Evolutionary conservation across 805 yeast genomes (phyloP), one percentile per base, ranked within the genome.

Genomic region (Kuraishia cidri): DNA sequence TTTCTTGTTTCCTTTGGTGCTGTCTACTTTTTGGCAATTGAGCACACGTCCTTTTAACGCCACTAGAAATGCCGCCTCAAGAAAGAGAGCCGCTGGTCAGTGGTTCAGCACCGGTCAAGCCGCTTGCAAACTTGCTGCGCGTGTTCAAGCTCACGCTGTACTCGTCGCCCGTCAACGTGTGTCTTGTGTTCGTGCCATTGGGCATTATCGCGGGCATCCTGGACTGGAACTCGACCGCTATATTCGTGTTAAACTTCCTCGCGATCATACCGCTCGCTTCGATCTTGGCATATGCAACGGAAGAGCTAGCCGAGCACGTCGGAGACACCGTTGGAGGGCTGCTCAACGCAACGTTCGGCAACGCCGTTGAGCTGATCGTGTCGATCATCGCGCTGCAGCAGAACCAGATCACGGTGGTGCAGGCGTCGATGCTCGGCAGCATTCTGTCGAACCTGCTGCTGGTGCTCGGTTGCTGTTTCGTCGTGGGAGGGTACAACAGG

Each of bases 391-490:
- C 98, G 1, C 66, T 92, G 47, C 66, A 61, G 44, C 80, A 83
- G 28, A 83, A 85, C 44, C 97, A 92, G 58, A 76, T 92, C 32
- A 71, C 95, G 41, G 88, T 92, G 48, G 97, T 92, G 19, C 97
- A 92, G 59, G 95, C 97, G 2, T 83, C 95, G 14, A 90, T 92
- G 97, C 70, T 92, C 37, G 98, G 98, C 21, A 81, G 94, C 33
- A 84, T 92, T 39, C 65, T 92, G 37, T 84, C 95, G 31, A 92
- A 92, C 60, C 62, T 88, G 46, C 63, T 92, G 39, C 66, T 92
- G 35, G 98, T 92, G 3, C 66, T 92, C 33, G 98, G 98, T n/a
- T 82, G 94, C 56, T 87, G 97, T 53, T 92, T 92, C 51, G 59
- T 90, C 11, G 87, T 83, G 26, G 98, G 98, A 36, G 98, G 98